Base-by-base conservation (phyloP, 768 basidiomycete genomes). In the Naganishia friedmannii region DNA sequence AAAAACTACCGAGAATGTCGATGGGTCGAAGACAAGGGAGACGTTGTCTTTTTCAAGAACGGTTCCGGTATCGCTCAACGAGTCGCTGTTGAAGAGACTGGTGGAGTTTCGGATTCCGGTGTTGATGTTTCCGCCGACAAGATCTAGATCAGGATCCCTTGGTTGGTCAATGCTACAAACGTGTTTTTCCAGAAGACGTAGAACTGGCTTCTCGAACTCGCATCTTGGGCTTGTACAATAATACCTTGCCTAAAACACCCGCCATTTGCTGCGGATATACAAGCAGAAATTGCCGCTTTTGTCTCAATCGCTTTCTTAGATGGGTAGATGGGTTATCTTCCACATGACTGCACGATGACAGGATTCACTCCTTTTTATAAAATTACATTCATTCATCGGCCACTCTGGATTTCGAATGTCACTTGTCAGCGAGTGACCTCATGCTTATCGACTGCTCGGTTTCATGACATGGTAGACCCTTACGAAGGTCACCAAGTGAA, bases 21-120 rank as follows among this genome's bases (percentile, higher is more conserved):
- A 83, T 98, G 93, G 79, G 90, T 99, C 56, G 95, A 97, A 82
- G 93, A 98, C 78, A 89, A 91, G 74, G 93, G 92, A 48, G 87
- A 91, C 74, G 87, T 96, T 72, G 79, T 76, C 26, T 79, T 81
- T 74, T 81, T 73, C 77, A 78, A 76, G 86, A 90, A 97, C 76
- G 87, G 89, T 4, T 74, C 83, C 48, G 95, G 95, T 70, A 81
- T 93, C 51, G 91, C 92, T 56, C 82, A 88, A 72, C 83, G 85
- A 76, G 86, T 87, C 72, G 87, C 89, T 9, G 85, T 87, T 53
- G 87, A 89, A 75, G 88, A 90, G 70, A 82, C 81, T 65, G 84
- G 79, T 42, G 83, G 84, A 19, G 74, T 81, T 29, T 87, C 84
- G 70, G 89, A 90, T 82, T 89, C 88, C 28, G 89, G 89, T 76